Percentiles rank a stretch among this genome's conserved stretches.
Evolutionary conservation across 805 yeast genomes (phyloP).

Genomic region (Saccharomycopsis oosterbeekiorum): DNA sequence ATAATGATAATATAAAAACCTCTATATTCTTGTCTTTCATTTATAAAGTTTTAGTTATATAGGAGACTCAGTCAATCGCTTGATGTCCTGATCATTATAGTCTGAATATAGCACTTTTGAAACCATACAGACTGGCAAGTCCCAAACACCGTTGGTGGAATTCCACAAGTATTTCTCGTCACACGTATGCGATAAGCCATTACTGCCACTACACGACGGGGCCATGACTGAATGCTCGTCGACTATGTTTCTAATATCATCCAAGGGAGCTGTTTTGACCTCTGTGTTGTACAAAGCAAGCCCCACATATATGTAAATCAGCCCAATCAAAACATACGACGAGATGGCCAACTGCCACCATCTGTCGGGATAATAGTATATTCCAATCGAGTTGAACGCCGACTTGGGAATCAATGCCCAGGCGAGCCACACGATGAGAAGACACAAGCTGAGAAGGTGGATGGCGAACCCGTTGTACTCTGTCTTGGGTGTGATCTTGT

Average conservation of each 20-base stretch:
- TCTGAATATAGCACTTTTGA: slow-evolving; percentile 48
- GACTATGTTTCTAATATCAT: slow-evolving; percentile 52
- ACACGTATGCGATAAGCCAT: not conserved
- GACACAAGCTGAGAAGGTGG: slow-evolving; percentile 54
- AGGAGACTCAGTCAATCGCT: not conserved
- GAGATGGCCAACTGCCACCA: slow-evolving; percentile 89
- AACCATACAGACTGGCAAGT: slow-evolving; percentile 63
- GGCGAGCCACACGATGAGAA: slow-evolving; percentile 44
- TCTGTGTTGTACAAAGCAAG: slow-evolving; percentile 71
- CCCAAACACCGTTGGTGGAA: slow-evolving; percentile 81
- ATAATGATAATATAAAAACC: no score
- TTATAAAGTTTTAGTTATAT: not conserved
- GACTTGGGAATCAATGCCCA: slow-evolving; percentile 72
- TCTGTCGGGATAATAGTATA: slow-evolving; percentile 73
- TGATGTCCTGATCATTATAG: slow-evolving; percentile 8
- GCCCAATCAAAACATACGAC: slow-evolving; percentile 52
- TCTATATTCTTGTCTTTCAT: no score
- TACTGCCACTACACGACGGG: slow-evolving; percentile 24
- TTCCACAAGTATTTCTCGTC: slow-evolving; percentile 34
- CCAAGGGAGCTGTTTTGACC: slow-evolving; percentile 48
- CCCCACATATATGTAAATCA: slow-evolving; percentile 66
- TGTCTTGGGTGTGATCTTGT: slow-evolving; percentile 44
- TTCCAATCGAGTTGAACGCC: slow-evolving; percentile 41
- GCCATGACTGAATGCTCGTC: slow-evolving; percentile 48
- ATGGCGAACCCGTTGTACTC: slow-evolving; percentile 87